Base-by-base conservation (phyloP, 805 yeast genomes). In the Metschnikowia drakensbergensis region DNA sequence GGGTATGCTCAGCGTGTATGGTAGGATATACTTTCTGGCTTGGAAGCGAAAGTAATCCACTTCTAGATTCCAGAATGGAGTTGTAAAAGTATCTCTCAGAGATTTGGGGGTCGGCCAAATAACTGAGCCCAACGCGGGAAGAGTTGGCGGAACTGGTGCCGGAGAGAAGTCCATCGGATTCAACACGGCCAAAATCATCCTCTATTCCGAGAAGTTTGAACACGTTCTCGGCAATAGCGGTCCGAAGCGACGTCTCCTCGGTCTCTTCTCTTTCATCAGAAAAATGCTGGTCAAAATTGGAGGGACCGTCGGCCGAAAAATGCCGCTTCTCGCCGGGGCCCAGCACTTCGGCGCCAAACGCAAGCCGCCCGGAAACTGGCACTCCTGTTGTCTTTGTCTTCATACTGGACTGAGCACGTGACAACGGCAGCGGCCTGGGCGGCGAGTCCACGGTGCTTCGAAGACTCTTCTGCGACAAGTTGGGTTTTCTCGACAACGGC, bases 171-270 rank as follows among this genome's bases (percentile, higher is more conserved):
- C 30, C 30, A 13, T 10, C 26, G 26, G 41, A 43, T 28, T 47
- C 45, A 11, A 10, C 11, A 5, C 31, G 58, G 22, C 27, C 37
- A 2, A 27, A 54, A 36, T 74, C 76, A 38, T 68, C 72, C 17
- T 62, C 61, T 8, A 89, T 74, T 0, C 96, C 96, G 31, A 89
- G 68, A 30, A 81, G 68, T 45, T 75, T 75, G 60, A 89, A 84
- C 37, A 90, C 76, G 26, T 82, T 84, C 55, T 87, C 96, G 4
- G 84, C 77, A 1, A 90, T 64, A 0, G 92, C 88, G 22, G 75
- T 69, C 46, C 86, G 69, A 26, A 85, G 64, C 0, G 86, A 75
- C 0, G 80, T 72, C 42, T 86, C 92, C 56, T 86, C 90, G 0
- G 86, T 80, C 54, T 84, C 92, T 50, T 84, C 88, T 30, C 63